phyloP scores from a whole-genome alignment of 805 yeast species.

The Ascoidea rubescens region DNA sequence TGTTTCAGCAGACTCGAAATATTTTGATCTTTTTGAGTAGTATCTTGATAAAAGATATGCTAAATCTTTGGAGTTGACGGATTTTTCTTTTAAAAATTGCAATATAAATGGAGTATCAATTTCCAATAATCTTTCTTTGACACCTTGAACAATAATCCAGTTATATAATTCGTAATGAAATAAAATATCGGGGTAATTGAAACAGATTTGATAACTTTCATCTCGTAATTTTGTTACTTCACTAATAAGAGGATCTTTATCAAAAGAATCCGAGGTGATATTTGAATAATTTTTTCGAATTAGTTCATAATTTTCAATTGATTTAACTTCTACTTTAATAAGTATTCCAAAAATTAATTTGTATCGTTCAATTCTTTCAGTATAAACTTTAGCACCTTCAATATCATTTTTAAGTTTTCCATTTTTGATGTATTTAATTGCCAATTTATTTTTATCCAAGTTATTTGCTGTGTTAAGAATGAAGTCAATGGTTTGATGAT shows the following conservation, averaged over 20 bases:
- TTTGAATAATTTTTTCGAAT: constrained; percentile 17
- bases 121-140: constrained; percentile 62
- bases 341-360: constrained; percentile 64
- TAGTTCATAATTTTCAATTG: constrained; percentile 23
- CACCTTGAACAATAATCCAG: constrained; percentile 75
- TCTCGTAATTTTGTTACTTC: constrained; percentile 40
- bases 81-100: constrained; percentile 58
- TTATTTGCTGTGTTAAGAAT: constrained; percentile 64
- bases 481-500: constrained; percentile 76
- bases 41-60: constrained; percentile 83
- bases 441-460: constrained; percentile 45
- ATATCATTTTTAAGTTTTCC: constrained; percentile 32
- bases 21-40: constrained; percentile 69
- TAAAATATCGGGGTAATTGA: constrained; percentile 61
- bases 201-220: constrained; percentile 59
- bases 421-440: constrained; percentile 41
- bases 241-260: constrained; percentile 23
- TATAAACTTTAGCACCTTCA: constrained; percentile 33
- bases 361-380: constrained; percentile 46
- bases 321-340: constrained; percentile 53
- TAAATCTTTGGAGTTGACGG: constrained; percentile 49
- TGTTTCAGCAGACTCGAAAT: constrained; percentile 74
- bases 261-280: constrained; percentile 11
- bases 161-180: constrained; percentile 89
- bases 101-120: constrained; percentile 73